phyloP scores from a whole-genome alignment of 2,329 filamentous ascomycete species.

The Phyllosticta citribraziliensis region DNA sequence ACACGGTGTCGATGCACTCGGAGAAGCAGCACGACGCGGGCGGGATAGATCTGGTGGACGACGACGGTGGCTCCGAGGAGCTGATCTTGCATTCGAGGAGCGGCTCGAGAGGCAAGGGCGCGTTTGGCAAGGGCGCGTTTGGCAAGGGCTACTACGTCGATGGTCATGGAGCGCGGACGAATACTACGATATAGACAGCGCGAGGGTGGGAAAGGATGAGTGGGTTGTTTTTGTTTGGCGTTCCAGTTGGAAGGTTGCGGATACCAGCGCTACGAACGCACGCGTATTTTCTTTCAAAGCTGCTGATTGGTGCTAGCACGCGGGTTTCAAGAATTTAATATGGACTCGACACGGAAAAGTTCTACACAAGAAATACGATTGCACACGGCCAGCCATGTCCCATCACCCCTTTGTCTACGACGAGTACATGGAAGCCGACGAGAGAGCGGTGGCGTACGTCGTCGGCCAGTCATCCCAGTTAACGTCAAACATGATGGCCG shows the following conservation, averaged over 20 bases:
- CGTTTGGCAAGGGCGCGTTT: background rate
- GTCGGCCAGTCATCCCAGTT: constrained; percentile 53
- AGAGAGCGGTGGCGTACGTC: constrained; percentile 44
- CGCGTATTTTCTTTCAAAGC: background rate
- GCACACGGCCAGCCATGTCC: background rate
- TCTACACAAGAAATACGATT: background rate
- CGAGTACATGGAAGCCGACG: constrained; percentile 43
- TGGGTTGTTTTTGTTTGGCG: background rate
- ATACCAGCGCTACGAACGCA: background rate
- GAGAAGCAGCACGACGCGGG: background rate
- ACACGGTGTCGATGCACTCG: background rate
- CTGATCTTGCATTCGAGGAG: background rate
- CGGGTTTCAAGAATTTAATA: background rate
- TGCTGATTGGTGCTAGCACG: background rate
- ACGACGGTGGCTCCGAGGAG: background rate
- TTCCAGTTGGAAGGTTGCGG: background rate
- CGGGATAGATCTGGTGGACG: background rate
- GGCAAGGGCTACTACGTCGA: background rate
- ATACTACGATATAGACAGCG: background rate
- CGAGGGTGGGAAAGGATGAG: background rate
- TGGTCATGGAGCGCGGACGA: background rate
- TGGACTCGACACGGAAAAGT: no score
- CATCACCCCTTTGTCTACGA: background rate
- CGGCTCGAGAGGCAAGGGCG: background rate
- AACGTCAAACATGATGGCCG: constrained; percentile 38